These are phyloP conservation scores for Penicillium sp. DNA, from an alignment of 2,329 filamentous ascomycete species.

Conservation along the genomic window DNA sequence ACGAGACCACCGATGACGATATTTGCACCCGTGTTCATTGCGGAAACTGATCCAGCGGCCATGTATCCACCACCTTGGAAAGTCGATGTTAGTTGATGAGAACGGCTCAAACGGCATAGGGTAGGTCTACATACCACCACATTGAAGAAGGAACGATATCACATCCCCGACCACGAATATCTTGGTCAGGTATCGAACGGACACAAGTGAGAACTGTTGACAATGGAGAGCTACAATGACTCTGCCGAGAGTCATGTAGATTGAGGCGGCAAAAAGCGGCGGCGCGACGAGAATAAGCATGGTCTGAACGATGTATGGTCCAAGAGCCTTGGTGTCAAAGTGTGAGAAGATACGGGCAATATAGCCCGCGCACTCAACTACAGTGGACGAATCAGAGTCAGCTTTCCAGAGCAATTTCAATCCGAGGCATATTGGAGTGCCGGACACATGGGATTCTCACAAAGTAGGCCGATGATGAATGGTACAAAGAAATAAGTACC, in stretches of 20 bases:
- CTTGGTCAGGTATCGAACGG: constrained; percentile 22
- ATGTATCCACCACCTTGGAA: constrained; percentile 25
- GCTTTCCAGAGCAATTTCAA: neutral
- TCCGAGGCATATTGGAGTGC: neutral
- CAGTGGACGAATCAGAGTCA: constrained; percentile 13
- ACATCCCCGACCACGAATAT: constrained; percentile 28
- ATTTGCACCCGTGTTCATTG: constrained; percentile 17
- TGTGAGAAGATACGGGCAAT: constrained; percentile 23
- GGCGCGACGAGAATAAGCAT: constrained; percentile 28
- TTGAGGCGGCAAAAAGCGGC: constrained; percentile 25
- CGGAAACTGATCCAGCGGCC: constrained; percentile 14
- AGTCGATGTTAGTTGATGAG: neutral
- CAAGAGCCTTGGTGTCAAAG: constrained; percentile 18
- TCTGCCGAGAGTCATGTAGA: constrained; percentile 28
- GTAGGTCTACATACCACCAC: constrained; percentile 14
- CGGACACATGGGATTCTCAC: constrained; percentile 20
- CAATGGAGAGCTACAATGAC: constrained; percentile 19
- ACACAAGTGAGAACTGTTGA: constrained; percentile 18
- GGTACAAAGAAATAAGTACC: constrained; percentile 34
- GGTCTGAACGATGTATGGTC: constrained; percentile 25
- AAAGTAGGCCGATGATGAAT: constrained; percentile 33
- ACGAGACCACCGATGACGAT: constrained; percentile 52
- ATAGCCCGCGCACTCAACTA: constrained; percentile 23
- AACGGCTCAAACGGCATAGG: neutral
- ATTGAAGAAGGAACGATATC: constrained; percentile 26